phyloP scores from a whole-genome alignment of 78 protist species.

The Dictyostelium capitatum region DNA sequence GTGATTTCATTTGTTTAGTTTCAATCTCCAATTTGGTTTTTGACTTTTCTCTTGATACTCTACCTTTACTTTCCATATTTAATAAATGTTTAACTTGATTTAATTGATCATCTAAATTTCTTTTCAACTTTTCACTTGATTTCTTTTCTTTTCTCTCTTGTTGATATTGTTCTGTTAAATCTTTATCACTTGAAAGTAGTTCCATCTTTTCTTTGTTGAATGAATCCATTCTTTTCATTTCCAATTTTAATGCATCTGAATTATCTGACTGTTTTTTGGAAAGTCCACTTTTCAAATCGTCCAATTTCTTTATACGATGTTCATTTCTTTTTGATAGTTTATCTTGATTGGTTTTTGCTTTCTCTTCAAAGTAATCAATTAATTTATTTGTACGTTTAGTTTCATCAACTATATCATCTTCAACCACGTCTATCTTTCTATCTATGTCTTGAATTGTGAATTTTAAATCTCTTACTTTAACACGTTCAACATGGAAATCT shows the following conservation, averaged over 20 bases:
- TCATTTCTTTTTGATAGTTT: slow-evolving; percentile 22
- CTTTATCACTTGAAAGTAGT: slow-evolving; percentile 15
- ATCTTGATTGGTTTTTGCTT: not conserved
- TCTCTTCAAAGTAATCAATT: slow-evolving; percentile 33
- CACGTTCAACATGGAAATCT: slow-evolving; percentile 11
- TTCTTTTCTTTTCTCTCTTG: slow-evolving; percentile 42
- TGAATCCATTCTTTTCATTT: not conserved
- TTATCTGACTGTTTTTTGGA: slow-evolving; percentile 8
- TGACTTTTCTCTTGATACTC: slow-evolving; percentile 20
- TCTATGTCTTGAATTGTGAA: slow-evolving; percentile 45
- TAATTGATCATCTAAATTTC: slow-evolving; percentile 57
- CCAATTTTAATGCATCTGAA: slow-evolving; percentile 8
- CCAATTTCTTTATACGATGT: slow-evolving; percentile 45
- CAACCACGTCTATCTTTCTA: slow-evolving; percentile 4
- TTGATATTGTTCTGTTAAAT: slow-evolving; percentile 17
- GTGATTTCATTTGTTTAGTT: slow-evolving; percentile 41
- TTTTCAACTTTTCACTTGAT: slow-evolving; percentile 24
- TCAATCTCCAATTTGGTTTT: slow-evolving; percentile 64
- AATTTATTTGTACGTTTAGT: slow-evolving; percentile 36
- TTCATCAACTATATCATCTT: slow-evolving; percentile 59
- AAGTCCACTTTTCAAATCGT: slow-evolving; percentile 27
- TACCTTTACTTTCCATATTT: slow-evolving; percentile 15
- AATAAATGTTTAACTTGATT: slow-evolving; percentile 37
- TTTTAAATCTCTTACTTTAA: slow-evolving; percentile 47
- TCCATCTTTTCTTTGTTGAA: slow-evolving; percentile 14